These are phyloP conservation scores for Cyclotella baltica DNA, from an alignment of 108 stramenopile species.

Conservation along the genomic window DNA sequence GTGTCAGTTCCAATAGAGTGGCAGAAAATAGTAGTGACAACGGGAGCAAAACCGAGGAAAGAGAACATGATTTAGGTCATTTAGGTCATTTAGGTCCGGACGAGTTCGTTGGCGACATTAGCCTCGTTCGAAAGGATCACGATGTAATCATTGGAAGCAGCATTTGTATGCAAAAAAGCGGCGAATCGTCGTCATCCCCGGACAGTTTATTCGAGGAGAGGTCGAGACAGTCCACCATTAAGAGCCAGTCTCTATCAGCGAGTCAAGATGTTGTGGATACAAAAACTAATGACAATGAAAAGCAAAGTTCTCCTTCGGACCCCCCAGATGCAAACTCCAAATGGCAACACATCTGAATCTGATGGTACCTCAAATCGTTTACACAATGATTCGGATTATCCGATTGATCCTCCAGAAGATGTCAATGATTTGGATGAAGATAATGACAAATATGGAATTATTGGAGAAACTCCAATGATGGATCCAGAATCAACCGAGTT, in stretches of 20 bases:
- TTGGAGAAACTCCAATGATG: no score
- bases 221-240: constrained; percentile 27
- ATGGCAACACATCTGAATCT: no score
- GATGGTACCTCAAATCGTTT: no score
- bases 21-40: neutral
- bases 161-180: neutral
- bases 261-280: constrained; percentile 2
- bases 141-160: neutral
- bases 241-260: neutral
- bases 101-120: neutral
- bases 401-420: no score
- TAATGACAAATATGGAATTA: no score
- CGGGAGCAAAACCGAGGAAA: neutral
- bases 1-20: neutral
- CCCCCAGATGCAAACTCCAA: neutral
- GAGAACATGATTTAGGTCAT: no score
- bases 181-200: constrained; percentile 37
- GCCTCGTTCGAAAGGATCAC: neutral
- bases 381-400: no score
- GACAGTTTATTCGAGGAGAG: constrained; percentile 52
- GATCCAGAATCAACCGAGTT: no score
- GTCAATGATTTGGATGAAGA: no score
- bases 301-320: neutral
- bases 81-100: no score
- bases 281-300: neutral